phyloP scores from a whole-genome alignment of 768 basidiomycete species.

The Pulveroboletus ravenelii region DNA sequence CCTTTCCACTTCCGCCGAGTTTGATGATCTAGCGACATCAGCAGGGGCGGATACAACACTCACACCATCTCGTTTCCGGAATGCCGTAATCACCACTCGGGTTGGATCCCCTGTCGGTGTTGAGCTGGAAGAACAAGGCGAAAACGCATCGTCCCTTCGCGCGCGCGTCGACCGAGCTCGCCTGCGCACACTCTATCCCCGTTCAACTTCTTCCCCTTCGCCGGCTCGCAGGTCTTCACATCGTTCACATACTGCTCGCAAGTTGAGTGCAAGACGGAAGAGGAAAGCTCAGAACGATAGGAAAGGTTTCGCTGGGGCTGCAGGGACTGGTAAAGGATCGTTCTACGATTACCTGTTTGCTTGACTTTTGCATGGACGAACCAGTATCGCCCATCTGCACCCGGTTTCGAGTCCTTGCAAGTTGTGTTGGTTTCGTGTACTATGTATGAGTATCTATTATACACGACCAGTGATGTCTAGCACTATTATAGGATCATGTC shows the following conservation, averaged over 20 bases:
- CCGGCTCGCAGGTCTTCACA: conserved; percentile 39
- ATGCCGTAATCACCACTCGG: background rate
- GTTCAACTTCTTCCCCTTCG: conserved; percentile 52
- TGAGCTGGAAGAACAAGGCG: background rate
- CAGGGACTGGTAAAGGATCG: conserved; percentile 16
- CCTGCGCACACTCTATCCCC: conserved; percentile 29
- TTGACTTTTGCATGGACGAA: conserved; percentile 13
- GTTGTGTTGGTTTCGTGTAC: background rate
- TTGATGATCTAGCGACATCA: conserved; percentile 12
- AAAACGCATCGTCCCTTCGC: conserved; percentile 9
- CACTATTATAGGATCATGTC: conserved; percentile 1
- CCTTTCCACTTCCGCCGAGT: conserved; percentile 25
- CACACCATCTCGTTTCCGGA: conserved; percentile 1
- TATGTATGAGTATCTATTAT: background rate
- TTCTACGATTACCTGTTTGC: conserved; percentile 46
- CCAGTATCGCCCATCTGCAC: background rate
- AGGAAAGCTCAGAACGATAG: conserved; percentile 16
- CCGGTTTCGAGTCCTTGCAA: background rate
- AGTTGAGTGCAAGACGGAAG: conserved; percentile 7
- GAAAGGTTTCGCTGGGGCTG: conserved; percentile 13
- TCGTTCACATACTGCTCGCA: conserved; percentile 18
- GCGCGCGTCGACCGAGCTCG: conserved; percentile 24
- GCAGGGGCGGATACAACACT: background rate
- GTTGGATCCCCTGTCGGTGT: background rate
- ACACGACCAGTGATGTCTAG: conserved; percentile 4